Evolutionary conservation across 805 yeast genomes (phyloP).

Genomic region (Yamadazyma tumulicola): DNA sequence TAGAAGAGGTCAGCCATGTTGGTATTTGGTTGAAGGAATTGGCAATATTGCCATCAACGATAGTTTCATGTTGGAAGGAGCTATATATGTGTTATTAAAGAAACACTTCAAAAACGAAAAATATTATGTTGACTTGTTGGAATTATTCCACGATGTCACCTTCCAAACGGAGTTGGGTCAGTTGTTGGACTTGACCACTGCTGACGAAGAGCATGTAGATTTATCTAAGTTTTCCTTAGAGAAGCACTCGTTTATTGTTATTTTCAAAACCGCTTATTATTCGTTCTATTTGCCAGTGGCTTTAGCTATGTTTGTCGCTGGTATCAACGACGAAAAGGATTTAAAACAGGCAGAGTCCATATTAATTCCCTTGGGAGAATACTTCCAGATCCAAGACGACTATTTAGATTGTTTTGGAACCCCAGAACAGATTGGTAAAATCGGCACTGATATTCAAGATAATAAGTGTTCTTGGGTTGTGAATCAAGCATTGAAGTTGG

Average conservation of each 20-base stretch:
- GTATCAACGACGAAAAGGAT: constrained; percentile 65
- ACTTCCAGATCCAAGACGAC: constrained; percentile 98
- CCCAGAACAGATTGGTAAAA: constrained; percentile 95
- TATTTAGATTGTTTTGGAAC: constrained; percentile 95
- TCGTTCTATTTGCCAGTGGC: constrained; percentile 97
- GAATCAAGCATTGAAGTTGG: constrained; percentile 84
- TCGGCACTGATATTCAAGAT: constrained; percentile 97
- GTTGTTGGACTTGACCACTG: constrained; percentile 89
- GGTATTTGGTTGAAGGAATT: constrained; percentile 81
- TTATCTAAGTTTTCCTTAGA: constrained; percentile 78
- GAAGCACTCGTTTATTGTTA: constrained; percentile 93
- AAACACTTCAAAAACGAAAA: constrained; percentile 78
- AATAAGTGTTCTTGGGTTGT: constrained; percentile 98
- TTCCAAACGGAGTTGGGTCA: constrained; percentile 98
- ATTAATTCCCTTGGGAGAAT: constrained; percentile 92
- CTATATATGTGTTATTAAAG: constrained; percentile 84
- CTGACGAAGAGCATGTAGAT: constrained; percentile 94
- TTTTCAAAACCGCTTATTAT: constrained; percentile 95
- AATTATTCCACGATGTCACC: constrained; percentile 94
- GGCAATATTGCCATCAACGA: constrained; percentile 96
- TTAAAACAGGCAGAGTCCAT: constrained; percentile 85
- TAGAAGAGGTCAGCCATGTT: constrained; percentile 97
- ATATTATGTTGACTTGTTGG: constrained; percentile 86
- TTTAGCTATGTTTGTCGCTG: constrained; percentile 91
- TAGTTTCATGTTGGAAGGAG: constrained; percentile 93